Percentiles rank a stretch among this genome's conserved stretches.
Evolutionary conservation across 1,139 yeast genomes (phyloP).

Genomic region (Sugiyamaella pinicola): DNA sequence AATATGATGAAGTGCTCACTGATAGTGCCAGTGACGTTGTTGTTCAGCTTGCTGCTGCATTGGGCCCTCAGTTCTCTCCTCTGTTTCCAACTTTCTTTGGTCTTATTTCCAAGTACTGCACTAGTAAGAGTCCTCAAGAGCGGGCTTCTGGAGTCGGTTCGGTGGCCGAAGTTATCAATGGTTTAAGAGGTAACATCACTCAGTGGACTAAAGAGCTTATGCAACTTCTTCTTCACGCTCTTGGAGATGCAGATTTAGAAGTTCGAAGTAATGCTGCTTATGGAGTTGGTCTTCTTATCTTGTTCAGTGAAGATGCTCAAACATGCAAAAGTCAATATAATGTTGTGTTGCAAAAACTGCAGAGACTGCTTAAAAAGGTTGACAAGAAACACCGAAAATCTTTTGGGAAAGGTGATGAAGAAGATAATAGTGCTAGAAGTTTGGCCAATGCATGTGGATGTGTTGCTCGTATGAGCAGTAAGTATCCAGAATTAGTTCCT

Average conservation of each 20-base stretch:
- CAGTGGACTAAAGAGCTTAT: constrained; percentile 71
- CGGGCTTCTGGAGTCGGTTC: constrained; percentile 88
- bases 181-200: constrained; percentile 63
- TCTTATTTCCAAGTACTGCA: constrained; percentile 59
- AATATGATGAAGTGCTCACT: constrained; percentile 80
- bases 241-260: constrained; percentile 80
- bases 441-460: constrained; percentile 97
- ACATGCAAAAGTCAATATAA: constrained; percentile 69
- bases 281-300: constrained; percentile 85
- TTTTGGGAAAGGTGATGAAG: constrained; percentile 61
- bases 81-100: constrained; percentile 76
- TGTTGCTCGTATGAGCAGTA: constrained; percentile 86
- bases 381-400: constrained; percentile 54
- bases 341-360: constrained; percentile 71
- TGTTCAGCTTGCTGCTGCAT: constrained; percentile 70
- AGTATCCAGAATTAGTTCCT: constrained; percentile 74
- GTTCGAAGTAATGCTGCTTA: constrained; percentile 96
- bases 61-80: constrained; percentile 73
- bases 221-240: constrained; percentile 65
- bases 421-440: constrained; percentile 81
- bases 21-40: constrained; percentile 87
- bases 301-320: constrained; percentile 50
- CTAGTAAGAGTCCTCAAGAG: constrained; percentile 68
- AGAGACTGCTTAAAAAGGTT: constrained; percentile 75
- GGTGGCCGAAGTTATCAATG: constrained; percentile 82